phyloP scores from a whole-genome alignment of 352 stramenopile species.

The Phytopythium aichiense region DNA sequence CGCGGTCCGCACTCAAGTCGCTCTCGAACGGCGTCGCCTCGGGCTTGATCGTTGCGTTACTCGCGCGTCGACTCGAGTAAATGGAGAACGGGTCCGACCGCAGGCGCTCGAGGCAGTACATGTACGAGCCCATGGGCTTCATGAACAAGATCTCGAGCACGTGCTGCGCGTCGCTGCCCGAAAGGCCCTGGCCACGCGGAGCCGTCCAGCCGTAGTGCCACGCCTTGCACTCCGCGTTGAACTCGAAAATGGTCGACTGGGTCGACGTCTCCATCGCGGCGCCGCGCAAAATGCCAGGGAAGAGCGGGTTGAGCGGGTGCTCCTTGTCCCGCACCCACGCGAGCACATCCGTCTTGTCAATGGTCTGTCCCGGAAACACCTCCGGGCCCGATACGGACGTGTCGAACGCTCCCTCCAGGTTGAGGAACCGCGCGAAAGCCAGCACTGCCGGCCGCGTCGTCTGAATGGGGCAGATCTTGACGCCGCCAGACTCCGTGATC shows the following conservation, averaged over 20 bases:
- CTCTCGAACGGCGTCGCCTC: constrained; percentile 59
- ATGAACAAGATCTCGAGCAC: constrained; percentile 80
- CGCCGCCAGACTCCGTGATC: constrained; percentile 65
- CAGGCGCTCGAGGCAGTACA: constrained; percentile 76
- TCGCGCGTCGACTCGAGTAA: constrained; percentile 72
- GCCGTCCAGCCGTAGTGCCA: constrained; percentile 89
- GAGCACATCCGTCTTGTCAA: constrained; percentile 62
- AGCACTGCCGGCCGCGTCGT: constrained; percentile 56
- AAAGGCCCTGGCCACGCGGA: constrained; percentile 65
- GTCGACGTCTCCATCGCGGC: constrained; percentile 75
- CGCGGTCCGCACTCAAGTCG: constrained; percentile 29
- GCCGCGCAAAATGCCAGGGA: constrained; percentile 66
- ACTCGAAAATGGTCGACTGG: constrained; percentile 84
- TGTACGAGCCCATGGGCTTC: constrained; percentile 79
- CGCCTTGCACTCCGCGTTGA: constrained; percentile 85
- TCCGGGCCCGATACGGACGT: constrained; percentile 60
- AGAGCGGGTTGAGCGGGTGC: constrained; percentile 73
- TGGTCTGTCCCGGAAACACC: constrained; percentile 73
- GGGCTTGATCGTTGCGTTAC: constrained; percentile 45
- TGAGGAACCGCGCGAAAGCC: constrained; percentile 68
- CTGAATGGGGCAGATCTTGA: constrained; percentile 81
- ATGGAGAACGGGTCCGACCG: constrained; percentile 77
- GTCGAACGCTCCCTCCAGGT: constrained; percentile 70
- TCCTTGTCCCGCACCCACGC: constrained; percentile 70
- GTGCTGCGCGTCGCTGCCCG: constrained; percentile 73